Evolutionary conservation across 2,329 filamentous ascomycete genomes (phyloP), one percentile per base, ranked within the genome.

Genomic region (Aspergillus hiratsukae): DNA sequence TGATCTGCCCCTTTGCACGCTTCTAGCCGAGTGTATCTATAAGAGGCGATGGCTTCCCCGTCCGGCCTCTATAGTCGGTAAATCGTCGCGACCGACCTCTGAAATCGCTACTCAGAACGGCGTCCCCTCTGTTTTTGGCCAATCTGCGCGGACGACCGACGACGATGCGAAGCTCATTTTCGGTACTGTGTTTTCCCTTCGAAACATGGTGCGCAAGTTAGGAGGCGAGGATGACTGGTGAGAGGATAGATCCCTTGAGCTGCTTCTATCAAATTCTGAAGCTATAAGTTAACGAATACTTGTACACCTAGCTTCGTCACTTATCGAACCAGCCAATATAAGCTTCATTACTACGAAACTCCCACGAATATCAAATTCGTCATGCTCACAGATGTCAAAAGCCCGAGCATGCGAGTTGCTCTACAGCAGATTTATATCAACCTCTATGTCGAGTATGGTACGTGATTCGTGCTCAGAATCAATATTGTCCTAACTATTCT

Each of bases 371-470:
- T 96, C 75, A 95, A 96, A 71, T 95, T 97, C 71, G 91, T 97
- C 70, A 90, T 99, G 87, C 81, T 97, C 70, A 97, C 94, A 25
- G 94, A 97, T 76, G 90, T 89, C 40, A 88, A 86, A 64, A 89
- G 90, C 56, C 84, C 89, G 64, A 97, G 91, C 75, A 93, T 99
- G 85, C 85, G 92, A 48, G 91, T 95, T 66, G 93, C 96, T 23
- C 77, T 99, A 68, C 92, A 99, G 72, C 94, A 99, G 81, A 97
- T 99, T 61, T 99, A 97, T 75, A 95, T 97, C 57, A 97, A 96
- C 72, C 83, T 97, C 25, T 99, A 94, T 78, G 93, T 99, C 19
- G 94, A 99, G 78, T 99, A 94, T 68, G 88, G 89, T 91, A 75
- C 17, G 66, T 66, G 46, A 35, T 10, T 7, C 29, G 31, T 6